These are phyloP conservation scores for Sisymbrium irio DNA, from an alignment of 345 rosid genomes.

Conservation along the genomic window DNA sequence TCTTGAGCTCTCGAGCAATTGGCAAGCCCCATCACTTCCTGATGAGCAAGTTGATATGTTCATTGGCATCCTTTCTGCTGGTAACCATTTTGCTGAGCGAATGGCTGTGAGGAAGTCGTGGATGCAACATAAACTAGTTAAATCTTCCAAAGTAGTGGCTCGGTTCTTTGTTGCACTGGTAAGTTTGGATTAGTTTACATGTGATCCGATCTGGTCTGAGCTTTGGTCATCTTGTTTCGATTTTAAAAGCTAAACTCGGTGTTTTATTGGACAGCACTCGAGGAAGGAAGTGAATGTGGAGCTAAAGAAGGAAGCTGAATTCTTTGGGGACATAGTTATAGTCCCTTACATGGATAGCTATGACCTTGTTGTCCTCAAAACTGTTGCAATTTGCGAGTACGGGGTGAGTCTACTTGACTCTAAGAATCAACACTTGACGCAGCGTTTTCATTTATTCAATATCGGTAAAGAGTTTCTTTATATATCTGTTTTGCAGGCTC, in stretches of 20 bases:
- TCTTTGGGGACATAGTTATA: constrained; percentile 66
- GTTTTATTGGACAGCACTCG: constrained; percentile 43
- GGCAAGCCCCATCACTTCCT: constrained; percentile 71
- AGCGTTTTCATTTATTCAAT: background rate
- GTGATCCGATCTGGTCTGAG: constrained; percentile 4
- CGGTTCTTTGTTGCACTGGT: constrained; percentile 90
- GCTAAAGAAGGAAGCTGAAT: constrained; percentile 80
- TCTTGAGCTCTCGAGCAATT: constrained; percentile 62
- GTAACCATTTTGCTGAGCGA: constrained; percentile 82
- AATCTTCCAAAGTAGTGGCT: constrained; percentile 72
- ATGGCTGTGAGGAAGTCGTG: constrained; percentile 94
- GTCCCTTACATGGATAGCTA: constrained; percentile 82
- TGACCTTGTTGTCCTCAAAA: constrained; percentile 76
- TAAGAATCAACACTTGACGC: background rate
- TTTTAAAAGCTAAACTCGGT: background rate
- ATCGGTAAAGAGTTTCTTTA: background rate
- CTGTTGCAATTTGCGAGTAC: constrained; percentile 84
- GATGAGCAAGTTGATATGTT: constrained; percentile 56
- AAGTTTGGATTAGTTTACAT: constrained; percentile 16
- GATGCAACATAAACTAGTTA: constrained; percentile 76
- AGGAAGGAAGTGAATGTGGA: constrained; percentile 73
- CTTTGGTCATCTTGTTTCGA: background rate
- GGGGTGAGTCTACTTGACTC: constrained; percentile 47
- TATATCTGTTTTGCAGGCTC: constrained; percentile 43
- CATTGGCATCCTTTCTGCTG: constrained; percentile 80